Evolutionary conservation across 352 stramenopile genomes (phyloP), one percentile per base, ranked within the genome.

Genomic region (Blastocystis hominis): DNA sequence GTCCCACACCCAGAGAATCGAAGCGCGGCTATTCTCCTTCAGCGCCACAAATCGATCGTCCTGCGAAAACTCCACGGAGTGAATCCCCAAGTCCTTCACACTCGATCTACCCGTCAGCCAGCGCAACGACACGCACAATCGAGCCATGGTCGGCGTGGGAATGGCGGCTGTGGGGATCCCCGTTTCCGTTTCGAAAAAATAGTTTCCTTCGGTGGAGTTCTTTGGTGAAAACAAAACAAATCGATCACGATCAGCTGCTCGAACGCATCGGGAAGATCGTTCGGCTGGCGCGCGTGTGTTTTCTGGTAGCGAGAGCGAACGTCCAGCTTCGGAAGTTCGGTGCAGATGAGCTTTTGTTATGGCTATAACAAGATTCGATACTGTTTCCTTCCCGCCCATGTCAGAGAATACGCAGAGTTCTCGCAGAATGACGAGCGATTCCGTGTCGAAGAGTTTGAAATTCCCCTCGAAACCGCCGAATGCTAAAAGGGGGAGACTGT

Each of bases 1-100:
- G 56, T 84, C 72, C 72, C 72, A 84, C 3, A 84, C 46, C 72
- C 72, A 84, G 20, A 84, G 72, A 36, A 66, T 61, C 2, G 72
- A 84, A 3, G n/a, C 50, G 13, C 72, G 17, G 15, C 47, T 34
- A 47, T 84, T 84, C 38, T 84, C 72, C 50, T 84, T 84, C 53
- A 66, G 3, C 13, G 56, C 46, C 20, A 84, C 50, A 53, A 56
- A 84, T 20, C 72, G 47, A 50, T 64, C 53, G 55, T 84, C 50
- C 9, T 36, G 7, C 17, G 47, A 68, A 53, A 84, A 84, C 9
- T 3, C 20, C 4, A 68, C 36, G 3, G 50, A 47, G 42, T 84
- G 72, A 47, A 84, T 64, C 1, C 72, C 72, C 34, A 84, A 17
- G 30, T 84, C 72, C 55, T 68, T 84, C 42, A 42, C 47, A 0